Evolutionary conservation across 768 basidiomycete species (phyloP), one percentile per base, ranked within the genome.

Genomic region (Boletus subparvulus): DNA sequence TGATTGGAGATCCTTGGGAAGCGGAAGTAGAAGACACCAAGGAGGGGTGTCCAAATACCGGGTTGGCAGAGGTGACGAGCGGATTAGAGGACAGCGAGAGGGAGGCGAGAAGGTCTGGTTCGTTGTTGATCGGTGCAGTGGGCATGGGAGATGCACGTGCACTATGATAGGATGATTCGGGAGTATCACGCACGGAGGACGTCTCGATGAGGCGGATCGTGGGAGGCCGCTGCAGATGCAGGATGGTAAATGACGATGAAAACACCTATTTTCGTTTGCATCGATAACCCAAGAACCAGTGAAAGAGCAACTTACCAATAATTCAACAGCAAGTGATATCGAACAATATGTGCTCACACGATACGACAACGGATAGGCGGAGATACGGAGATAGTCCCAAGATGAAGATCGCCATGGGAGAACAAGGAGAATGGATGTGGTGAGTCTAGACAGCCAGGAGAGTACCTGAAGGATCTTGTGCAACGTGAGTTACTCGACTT

Each of bases 41-140:
- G 2, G 90, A 92, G 6, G 90, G 81, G 8, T 82, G 64, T 5
- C 90, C 90, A 61, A 92, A 92, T 39, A 92, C 73, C 14, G 86
- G 89, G 35, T 75, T 75, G 75, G 43, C 68, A 32, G 65, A 19
- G 8, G 75, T 61, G 55, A 85, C 70, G 21, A 86, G 73, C 0
- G 88, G 88, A 30, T 83, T 83, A 9, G 83, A 81, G 17, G 88
- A 87, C 36, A 91, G 77, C 0, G 85, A 79, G 35, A 88, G 79
- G 19, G 84, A 68, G 12, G 87, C 80, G 30, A 89, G 69, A 55
- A 89, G 74, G 58, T 89, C 87, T 19, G 81, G 76, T 54, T 87
- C 85, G 17, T 64, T 56, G 46, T 59, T 56, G 35, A 61, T 52
- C 13, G 64, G 48, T 14, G 58, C 51, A 42, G 61, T 26, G 26